These are phyloP conservation scores for Echites panduratus DNA, from an alignment of 257 asterid genomes.

Conservation along the genomic window DNA sequence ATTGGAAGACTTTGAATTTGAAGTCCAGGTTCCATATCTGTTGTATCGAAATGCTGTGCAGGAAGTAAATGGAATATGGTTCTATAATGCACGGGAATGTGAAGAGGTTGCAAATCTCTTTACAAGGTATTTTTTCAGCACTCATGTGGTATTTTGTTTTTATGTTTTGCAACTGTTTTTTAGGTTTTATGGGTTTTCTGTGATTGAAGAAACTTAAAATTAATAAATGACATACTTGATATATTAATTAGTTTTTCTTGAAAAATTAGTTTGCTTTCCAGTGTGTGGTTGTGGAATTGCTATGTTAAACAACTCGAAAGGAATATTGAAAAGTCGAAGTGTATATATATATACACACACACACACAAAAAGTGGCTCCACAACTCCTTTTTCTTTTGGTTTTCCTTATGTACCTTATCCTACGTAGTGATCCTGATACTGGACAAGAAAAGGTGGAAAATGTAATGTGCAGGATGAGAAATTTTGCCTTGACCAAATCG, in stretches of 20 bases:
- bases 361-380: too few species aligned
- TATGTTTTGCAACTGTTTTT: too few species aligned
- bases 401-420: not conserved
- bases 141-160: not conserved
- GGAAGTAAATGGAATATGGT: conserved; percentile 97
- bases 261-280: not conserved
- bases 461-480: not conserved
- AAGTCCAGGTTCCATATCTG: conserved; percentile 80
- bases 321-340: not conserved
- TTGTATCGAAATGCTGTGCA: conserved; percentile 72
- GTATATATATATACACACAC: too few species aligned
- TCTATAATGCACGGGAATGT: conserved; percentile 72
- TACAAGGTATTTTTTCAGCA: conserved; percentile 45
- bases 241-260: not conserved
- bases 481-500: not conserved
- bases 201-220: not conserved
- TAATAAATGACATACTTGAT: not conserved
- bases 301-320: not conserved
- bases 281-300: not conserved
- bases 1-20: conserved; percentile 79
- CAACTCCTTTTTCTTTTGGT: too few species aligned
- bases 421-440: not conserved
- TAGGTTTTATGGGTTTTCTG: not conserved
- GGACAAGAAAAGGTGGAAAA: not conserved
- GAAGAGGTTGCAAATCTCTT: conserved; percentile 78